phyloP scores from a whole-genome alignment of 75 land plant genomes.

The Chamaecyparis obtusa region DNA sequence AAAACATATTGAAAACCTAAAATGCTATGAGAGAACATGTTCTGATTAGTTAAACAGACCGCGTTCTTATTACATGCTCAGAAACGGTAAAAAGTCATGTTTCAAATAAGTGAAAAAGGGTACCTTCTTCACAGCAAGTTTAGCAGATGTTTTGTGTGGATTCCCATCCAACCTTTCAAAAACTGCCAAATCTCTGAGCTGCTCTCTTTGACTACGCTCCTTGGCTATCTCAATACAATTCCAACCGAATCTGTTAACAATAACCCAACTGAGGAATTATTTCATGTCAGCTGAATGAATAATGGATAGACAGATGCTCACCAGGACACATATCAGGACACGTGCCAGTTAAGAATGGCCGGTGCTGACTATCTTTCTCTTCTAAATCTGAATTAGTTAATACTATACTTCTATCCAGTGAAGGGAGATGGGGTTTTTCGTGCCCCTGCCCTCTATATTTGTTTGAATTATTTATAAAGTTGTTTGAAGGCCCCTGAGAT shows the following conservation, averaged over 20 bases:
- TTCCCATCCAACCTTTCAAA: constrained; percentile 91
- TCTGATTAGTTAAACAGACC: not conserved
- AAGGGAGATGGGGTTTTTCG: not conserved
- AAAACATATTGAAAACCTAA: not conserved
- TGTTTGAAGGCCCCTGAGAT: not conserved
- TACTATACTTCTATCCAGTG: not conserved
- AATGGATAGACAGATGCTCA: constrained; percentile 10
- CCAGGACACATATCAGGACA: constrained; percentile 85
- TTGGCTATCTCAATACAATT: constrained; percentile 34
- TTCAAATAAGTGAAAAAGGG: not conserved
- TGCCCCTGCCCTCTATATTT: not conserved
- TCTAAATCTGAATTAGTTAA: not conserved
- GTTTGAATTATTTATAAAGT: not conserved
- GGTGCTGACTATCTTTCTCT: not conserved
- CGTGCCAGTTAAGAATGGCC: constrained; percentile 39
- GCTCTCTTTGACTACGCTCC: constrained; percentile 74
- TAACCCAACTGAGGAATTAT: not conserved
- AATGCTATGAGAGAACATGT: not conserved
- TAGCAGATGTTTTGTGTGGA: constrained; percentile 61
- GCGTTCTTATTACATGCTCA: not conserved
- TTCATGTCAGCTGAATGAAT: not conserved
- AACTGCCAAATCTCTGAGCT: constrained; percentile 82
- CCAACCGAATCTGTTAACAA: not conserved
- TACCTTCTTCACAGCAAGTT: constrained; percentile 95
- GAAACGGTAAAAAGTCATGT: not conserved